Evolutionary conservation across 192 early-diverging fungal genomes (phyloP).

Genomic region (Coemansia sp.): DNA sequence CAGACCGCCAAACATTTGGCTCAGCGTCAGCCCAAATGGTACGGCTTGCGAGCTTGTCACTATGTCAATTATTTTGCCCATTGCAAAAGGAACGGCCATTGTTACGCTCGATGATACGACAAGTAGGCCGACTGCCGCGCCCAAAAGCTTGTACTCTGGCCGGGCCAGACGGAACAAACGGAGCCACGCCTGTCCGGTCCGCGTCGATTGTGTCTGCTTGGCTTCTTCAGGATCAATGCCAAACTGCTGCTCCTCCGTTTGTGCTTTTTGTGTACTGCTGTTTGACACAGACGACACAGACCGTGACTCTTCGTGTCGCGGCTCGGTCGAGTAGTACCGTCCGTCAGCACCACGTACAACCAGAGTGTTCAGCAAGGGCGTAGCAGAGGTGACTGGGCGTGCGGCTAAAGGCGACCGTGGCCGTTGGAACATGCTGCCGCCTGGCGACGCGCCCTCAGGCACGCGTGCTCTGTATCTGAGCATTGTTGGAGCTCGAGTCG

Average conservation of each 20-base stretch:
- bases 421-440: background rate
- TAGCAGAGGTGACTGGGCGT: background rate
- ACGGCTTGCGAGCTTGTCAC: constrained; percentile 52
- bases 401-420: background rate
- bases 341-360: constrained; percentile 23
- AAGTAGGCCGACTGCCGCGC: constrained; percentile 57
- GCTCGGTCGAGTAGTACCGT: constrained; percentile 39
- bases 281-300: constrained; percentile 11
- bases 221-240: constrained; percentile 40
- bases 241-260: background rate
- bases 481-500: background rate
- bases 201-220: constrained; percentile 10
- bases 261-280: background rate
- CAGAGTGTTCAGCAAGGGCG: background rate
- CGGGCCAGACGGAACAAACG: constrained; percentile 45
- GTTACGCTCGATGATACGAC: constrained; percentile 61
- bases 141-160: constrained; percentile 47
- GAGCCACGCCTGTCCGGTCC: constrained; percentile 41
- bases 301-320: background rate
- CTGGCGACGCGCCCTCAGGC: background rate
- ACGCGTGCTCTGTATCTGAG: background rate
- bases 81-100: constrained; percentile 64
- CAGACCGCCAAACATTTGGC: constrained; percentile 55
- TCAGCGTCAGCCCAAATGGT: constrained; percentile 55
- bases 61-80: constrained; percentile 68